Conservation (phyloP, 768 basidiomycete genomes). For the Brasilioporus rufonigricans region DNA sequence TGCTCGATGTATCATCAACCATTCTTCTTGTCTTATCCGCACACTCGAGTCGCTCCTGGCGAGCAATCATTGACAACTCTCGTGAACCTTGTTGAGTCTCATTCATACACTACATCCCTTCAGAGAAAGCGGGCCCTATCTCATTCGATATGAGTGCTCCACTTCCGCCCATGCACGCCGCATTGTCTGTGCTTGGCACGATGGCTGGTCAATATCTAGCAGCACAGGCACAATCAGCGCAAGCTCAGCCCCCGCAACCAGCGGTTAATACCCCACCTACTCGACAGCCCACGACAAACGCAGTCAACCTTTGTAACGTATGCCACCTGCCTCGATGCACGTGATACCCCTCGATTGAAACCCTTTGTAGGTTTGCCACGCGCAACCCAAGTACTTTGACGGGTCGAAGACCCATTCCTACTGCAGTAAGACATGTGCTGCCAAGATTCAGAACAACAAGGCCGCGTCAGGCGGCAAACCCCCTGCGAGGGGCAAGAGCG, state of each 20-base stretch:
- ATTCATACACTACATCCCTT: conserved; percentile 7
- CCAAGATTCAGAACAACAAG: conserved; percentile 40
- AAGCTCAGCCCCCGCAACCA: conserved; percentile 27
- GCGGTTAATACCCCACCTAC: conserved; percentile 5
- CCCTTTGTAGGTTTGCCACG: conserved; percentile 47
- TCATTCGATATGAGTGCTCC: conserved; percentile 26
- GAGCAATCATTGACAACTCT: conserved; percentile 19
- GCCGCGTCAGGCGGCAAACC: conserved; percentile 24
- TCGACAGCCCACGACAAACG: conserved; percentile 22
- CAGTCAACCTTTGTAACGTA: conserved; percentile 51
- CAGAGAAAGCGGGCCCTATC: conserved; percentile 5
- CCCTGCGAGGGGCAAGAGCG: conserved; percentile 26
- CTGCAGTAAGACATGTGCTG: conserved; percentile 57
- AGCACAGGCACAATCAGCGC: conserved; percentile 28
- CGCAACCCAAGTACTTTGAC: conserved; percentile 55
- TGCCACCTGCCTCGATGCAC: conserved; percentile 17
- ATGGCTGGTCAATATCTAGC: conserved; percentile 37
- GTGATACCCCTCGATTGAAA: neutral
- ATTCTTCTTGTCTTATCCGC: conserved; percentile 47
- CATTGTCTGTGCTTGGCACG: conserved; percentile 35
- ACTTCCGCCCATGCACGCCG: conserved; percentile 36
- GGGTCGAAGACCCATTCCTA: conserved; percentile 55
- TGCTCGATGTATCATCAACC: conserved; percentile 16
- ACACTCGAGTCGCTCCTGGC: conserved; percentile 28
- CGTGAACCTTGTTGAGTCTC: conserved; percentile 3